Percentiles rank a stretch among this genome's conserved stretches.
Evolutionary conservation across 306 rosid genomes (phyloP).

Genomic region (Cicer arietinum): DNA sequence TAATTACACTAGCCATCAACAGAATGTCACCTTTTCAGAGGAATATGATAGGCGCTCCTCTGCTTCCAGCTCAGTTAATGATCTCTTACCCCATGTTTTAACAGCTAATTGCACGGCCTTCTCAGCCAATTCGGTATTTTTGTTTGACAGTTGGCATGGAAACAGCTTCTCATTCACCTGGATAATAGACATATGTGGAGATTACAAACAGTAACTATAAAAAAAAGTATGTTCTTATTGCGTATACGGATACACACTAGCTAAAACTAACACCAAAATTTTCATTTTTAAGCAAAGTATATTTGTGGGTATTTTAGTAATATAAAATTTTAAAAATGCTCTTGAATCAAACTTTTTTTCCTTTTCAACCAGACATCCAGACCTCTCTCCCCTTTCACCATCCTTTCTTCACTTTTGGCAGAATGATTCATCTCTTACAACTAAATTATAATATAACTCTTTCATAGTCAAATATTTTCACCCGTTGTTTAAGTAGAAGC

Average conservation of each 20-base stretch:
- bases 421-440: conserved; percentile 24
- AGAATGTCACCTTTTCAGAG: conserved; percentile 79
- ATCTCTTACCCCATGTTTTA: conserved; percentile 85
- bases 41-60: conserved; percentile 97
- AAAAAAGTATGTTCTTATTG: neutral
- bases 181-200: conserved; percentile 38
- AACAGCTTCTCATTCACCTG: conserved; percentile 89
- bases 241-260: neutral
- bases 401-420: conserved; percentile 1
- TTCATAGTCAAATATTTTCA: conserved; percentile 1
- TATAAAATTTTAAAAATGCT: neutral
- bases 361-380: neutral
- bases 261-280: neutral
- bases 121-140: conserved; percentile 70
- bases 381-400: neutral
- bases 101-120: conserved; percentile 83
- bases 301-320: conserved; percentile 5
- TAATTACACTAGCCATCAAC: neutral
- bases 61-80: conserved; percentile 91
- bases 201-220: conserved; percentile 37
- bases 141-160: conserved; percentile 80
- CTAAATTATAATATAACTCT: conserved; percentile 13
- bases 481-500: conserved; percentile 5
- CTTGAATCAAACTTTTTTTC: conserved; percentile 5
- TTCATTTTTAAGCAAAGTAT: neutral